phyloP scores from a whole-genome alignment of 2,329 filamentous ascomycete species.

The Bipolaris gigantea region DNA sequence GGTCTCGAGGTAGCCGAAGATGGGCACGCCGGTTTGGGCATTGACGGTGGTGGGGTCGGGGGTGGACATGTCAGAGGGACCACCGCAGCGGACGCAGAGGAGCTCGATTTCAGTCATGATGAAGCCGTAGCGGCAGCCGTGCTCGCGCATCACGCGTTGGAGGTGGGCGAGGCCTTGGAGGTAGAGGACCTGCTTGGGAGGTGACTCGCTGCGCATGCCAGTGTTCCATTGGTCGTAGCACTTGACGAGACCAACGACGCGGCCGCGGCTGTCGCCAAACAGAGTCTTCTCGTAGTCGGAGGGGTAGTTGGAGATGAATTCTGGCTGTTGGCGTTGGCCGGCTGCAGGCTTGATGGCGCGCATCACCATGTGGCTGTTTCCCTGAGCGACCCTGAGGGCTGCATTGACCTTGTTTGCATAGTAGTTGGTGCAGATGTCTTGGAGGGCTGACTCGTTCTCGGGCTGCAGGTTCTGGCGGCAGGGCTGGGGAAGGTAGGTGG shows the following conservation, averaged over 20 bases:
- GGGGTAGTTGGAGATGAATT: constrained; percentile 67
- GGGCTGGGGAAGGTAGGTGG: constrained; percentile 63
- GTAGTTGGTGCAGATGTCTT: constrained; percentile 73
- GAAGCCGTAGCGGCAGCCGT: constrained; percentile 91
- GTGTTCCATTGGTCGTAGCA: constrained; percentile 95
- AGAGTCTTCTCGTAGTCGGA: constrained; percentile 56
- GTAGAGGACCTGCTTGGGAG: constrained; percentile 85
- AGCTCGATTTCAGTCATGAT: constrained; percentile 96
- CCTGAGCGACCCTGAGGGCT: constrained; percentile 75
- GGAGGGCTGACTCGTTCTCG: constrained; percentile 76
- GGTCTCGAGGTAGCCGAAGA: constrained; percentile 88
- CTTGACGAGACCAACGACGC: constrained; percentile 83
- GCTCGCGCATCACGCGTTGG: constrained; percentile 90
- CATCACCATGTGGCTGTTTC: constrained; percentile 61
- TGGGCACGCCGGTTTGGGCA: constrained; percentile 61
- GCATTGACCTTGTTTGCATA: constrained; percentile 88
- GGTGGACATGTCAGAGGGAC: constrained; percentile 38
- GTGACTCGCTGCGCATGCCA: constrained; percentile 83
- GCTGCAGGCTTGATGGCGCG: constrained; percentile 42
- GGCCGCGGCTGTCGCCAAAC: constrained; percentile 53
- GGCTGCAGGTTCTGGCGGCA: constrained; percentile 64
- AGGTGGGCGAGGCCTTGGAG: constrained; percentile 82
- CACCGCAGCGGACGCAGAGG: constrained; percentile 81
- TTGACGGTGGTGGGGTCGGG: constrained; percentile 44
- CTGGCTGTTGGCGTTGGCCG: constrained; percentile 59